Conservation (phyloP, 345 rosid genomes). For the Gossypium thurberi region DNA sequence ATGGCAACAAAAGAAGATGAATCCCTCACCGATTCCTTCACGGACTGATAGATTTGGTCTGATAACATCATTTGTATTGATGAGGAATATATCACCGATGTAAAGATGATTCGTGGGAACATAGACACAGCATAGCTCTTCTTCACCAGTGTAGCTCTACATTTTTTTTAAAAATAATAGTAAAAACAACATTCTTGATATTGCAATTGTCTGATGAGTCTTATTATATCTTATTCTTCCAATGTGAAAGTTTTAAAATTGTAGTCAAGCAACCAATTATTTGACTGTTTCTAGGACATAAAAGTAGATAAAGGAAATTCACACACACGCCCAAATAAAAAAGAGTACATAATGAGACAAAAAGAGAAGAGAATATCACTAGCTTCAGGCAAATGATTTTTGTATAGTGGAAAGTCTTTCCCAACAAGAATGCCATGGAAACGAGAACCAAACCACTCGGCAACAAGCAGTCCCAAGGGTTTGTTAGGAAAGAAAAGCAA, state of each 20-base stretch:
- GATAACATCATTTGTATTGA: conserved; percentile 74
- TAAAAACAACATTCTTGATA: not conserved
- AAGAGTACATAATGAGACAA: not conserved
- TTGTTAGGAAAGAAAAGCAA: not conserved
- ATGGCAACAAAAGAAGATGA: not conserved
- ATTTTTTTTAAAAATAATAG: conserved; percentile 1
- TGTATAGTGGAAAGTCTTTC: not conserved
- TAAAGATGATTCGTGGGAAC: conserved; percentile 95
- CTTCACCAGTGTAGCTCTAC: conserved; percentile 88
- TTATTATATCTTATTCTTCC: not conserved
- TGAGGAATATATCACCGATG: conserved; percentile 86
- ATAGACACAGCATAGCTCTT: conserved; percentile 87
- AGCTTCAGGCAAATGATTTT: not conserved
- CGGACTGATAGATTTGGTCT: conserved; percentile 92
- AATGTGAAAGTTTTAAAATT: not conserved
- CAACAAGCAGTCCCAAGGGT: not conserved
- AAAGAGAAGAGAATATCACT: not conserved
- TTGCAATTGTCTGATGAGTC: not conserved
- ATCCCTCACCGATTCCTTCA: conserved; percentile 89
- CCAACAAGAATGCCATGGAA: not conserved
- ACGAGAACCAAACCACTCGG: not conserved
- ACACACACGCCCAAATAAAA: too few species aligned
- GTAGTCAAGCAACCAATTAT: not conserved
- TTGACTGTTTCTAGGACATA: not conserved
- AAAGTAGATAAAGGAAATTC: not conserved